Evolutionary conservation across 2,329 filamentous ascomycete species (phyloP), one percentile per base, ranked within the genome.

Genomic region (Fusarium secorum): DNA sequence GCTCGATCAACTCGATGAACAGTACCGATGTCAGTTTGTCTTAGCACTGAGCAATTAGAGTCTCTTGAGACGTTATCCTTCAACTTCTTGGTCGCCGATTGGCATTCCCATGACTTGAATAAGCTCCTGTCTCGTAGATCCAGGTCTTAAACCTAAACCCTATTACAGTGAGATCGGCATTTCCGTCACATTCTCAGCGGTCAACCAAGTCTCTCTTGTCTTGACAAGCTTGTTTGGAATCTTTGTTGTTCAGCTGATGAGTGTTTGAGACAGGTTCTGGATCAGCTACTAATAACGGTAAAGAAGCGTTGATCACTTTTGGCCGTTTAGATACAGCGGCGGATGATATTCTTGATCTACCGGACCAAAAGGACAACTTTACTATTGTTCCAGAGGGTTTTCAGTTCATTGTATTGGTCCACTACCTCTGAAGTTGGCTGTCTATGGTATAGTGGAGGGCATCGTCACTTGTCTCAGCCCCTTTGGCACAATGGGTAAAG

Each of bases 41-140:
- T 55, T 7, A 4, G 2, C 11, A 11, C 7, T 5, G 2, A 9
- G 20, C 1, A 11, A 13, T 1, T 5, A 13, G 3, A 59, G 20
- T 17, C 18, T 22, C 4, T 26, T 8, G 11, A 3, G 13, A 10
- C 13, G 18, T 45, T 45, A 33, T 9, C 3, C 10, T 36, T 14
- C 18, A 56, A 9, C 10, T 36, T 17, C 20, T 28, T 20, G 5
- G 22, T 30, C 48, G 1, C 22, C 4, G 18, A 8, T 10, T 18
- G 15, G 24, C 18, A 39, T 58, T 39, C 33, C 28, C 39, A 22
- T 8, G 4, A 2, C 35, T 14, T 17, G 20, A 28, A 22, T 11
- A 36, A 60, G 22, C 20, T 49, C 24, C 1, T 11, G 28, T 48
- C 24, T 32, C 36, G 4, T 22, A 36, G 13, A 38, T 33, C 24